Conservation (phyloP, 2,329 filamentous ascomycete genomes). For the Neoarthrinium moseri region DNA sequence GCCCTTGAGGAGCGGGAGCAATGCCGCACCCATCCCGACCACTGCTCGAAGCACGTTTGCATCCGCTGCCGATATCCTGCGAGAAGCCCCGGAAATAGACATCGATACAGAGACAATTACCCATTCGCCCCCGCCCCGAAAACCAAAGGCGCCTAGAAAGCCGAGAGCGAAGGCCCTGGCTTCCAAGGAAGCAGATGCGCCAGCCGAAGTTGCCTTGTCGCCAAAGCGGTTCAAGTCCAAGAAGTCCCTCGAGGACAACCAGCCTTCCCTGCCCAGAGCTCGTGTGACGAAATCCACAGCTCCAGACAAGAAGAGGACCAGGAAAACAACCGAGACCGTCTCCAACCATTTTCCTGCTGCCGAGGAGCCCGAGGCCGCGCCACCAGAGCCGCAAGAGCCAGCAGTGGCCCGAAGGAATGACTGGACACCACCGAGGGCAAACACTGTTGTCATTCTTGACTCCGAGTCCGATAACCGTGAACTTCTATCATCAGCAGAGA, state of each 20-base stretch:
- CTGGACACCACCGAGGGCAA: conserved; percentile 66
- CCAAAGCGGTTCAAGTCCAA: conserved; percentile 29
- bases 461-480: conserved; percentile 31
- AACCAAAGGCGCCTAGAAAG: conserved; percentile 15
- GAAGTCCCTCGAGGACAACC: conserved; percentile 8
- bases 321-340: conserved; percentile 26
- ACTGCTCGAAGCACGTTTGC: conserved; percentile 37
- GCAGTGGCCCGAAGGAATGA: conserved; percentile 57
- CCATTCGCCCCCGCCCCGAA: conserved; percentile 20
- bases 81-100: conserved; percentile 30
- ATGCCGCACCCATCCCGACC: conserved; percentile 34
- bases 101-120: conserved; percentile 25
- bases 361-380: neutral
- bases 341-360: conserved; percentile 23
- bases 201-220: conserved; percentile 18
- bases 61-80: conserved; percentile 38
- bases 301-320: conserved; percentile 18
- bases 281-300: conserved; percentile 14
- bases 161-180: conserved; percentile 10
- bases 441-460: conserved; percentile 25
- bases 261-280: conserved; percentile 11
- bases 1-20: conserved; percentile 33
- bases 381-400: conserved; percentile 26
- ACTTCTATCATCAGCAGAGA: conserved; percentile 24
- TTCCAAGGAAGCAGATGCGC: conserved; percentile 12